A percentile compares a stretch with the other conserved stretches of the same genome.
Conservation (phyloP, 768 basidiomycete genomes). For the Suillus hirtellus region DNA sequence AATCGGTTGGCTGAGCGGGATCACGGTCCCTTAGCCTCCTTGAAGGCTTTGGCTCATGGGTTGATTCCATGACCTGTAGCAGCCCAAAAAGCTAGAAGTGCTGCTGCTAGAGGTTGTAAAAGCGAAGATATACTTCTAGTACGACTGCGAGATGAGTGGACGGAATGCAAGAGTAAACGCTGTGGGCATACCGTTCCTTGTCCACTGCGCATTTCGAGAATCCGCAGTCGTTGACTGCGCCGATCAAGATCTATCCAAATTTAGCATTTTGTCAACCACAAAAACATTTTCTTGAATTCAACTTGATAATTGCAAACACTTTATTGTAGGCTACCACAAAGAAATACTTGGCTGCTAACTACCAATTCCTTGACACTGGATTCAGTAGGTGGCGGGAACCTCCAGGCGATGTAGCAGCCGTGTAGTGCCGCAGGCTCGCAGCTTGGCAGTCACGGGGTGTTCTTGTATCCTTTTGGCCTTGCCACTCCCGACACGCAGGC, state of each 20-base stretch:
- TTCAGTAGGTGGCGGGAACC: background rate
- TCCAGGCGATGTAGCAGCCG: too few species aligned
- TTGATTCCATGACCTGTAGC: constrained; percentile 30
- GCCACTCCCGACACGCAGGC: too few species aligned
- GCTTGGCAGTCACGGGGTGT: too few species aligned
- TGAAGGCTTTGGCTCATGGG: constrained; percentile 29
- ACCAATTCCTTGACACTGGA: background rate
- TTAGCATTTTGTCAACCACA: constrained; percentile 6
- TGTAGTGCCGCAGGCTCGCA: too few species aligned
- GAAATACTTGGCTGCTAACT: too few species aligned
- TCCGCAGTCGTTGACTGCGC: constrained; percentile 38
- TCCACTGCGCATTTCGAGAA: constrained; percentile 23
- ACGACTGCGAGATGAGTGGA: constrained; percentile 9
- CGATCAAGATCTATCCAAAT: constrained; percentile 34
- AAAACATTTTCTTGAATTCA: background rate
- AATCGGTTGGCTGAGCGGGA: constrained; percentile 42
- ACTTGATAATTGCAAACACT: too few species aligned
- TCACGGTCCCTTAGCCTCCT: constrained; percentile 48
- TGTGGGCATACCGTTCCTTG: constrained; percentile 7
- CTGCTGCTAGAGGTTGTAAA: constrained; percentile 3
- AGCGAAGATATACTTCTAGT: background rate
- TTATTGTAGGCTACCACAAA: too few species aligned
- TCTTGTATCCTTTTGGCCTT: too few species aligned
- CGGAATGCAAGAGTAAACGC: constrained; percentile 11
- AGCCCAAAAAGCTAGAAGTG: constrained; percentile 2